These are phyloP conservation scores for Fusarium newnesense DNA, from an alignment of 2,329 filamentous ascomycete species.

Conservation along the genomic window DNA sequence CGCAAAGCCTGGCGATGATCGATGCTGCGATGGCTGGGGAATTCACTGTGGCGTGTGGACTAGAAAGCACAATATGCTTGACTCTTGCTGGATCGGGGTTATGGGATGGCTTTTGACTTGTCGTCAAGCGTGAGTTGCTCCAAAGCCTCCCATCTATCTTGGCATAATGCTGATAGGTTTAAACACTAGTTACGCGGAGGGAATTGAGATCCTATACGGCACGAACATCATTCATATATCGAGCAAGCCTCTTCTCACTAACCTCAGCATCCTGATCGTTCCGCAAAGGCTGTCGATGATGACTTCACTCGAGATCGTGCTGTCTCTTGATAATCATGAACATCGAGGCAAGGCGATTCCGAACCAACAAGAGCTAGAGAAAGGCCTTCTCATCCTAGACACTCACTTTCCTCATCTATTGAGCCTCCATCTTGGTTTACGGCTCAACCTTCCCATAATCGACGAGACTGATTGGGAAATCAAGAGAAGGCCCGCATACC, in stretches of 20 bases:
- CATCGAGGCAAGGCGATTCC: accelerated
- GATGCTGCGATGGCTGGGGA: not conserved
- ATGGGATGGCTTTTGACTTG: slow-evolving; percentile 7
- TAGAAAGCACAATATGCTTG: not conserved
- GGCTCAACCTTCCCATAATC: not conserved
- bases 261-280: not conserved
- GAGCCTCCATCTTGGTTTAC: not conserved
- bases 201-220: not conserved
- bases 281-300: not conserved
- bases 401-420: not conserved
- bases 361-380: accelerated
- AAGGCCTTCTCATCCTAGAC: not conserved
- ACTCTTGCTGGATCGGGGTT: not conserved
- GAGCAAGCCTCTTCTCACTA: not conserved
- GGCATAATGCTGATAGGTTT: too few species aligned
- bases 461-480: not conserved
- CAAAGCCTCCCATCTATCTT: too few species aligned
- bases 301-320: not conserved
- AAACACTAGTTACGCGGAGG: not conserved
- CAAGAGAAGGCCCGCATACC: not conserved
- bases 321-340: not conserved
- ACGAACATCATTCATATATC: slow-evolving; percentile 3
- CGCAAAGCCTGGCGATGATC: not conserved
- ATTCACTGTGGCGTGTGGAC: not conserved
- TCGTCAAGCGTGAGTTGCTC: not conserved